These are phyloP conservation scores for Zygosaccharomyces pseudorouxii DNA, from an alignment of 805 yeast species.

Conservation along the genomic window DNA sequence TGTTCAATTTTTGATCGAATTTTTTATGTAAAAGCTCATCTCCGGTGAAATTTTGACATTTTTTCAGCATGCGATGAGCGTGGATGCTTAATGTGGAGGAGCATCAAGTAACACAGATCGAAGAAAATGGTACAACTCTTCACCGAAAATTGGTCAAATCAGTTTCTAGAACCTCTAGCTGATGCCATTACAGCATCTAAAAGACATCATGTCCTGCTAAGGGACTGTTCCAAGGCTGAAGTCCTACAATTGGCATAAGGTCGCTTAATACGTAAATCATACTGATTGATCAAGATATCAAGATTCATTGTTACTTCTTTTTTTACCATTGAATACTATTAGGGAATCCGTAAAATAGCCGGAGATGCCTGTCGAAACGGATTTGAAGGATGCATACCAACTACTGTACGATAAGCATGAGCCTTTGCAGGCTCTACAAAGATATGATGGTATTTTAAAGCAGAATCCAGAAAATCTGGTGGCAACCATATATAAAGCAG, in stretches of 20 bases:
- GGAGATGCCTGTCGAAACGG: conserved; percentile 31
- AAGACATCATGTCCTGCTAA: background rate
- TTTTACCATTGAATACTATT: background rate
- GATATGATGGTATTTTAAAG: conserved; percentile 39
- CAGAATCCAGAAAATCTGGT: conserved; percentile 44
- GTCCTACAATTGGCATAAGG: background rate
- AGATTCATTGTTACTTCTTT: background rate
- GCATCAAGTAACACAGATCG: background rate
- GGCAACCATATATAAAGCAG: conserved; percentile 47
- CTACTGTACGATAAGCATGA: conserved; percentile 44
- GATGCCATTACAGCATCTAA: background rate
- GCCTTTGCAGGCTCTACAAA: conserved; percentile 42
- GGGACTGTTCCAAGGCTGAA: background rate
- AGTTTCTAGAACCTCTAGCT: background rate
- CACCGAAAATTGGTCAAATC: background rate
- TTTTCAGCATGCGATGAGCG: conserved; percentile 38
- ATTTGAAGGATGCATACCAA: conserved; percentile 42
- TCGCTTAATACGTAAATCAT: background rate
- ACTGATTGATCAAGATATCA: background rate
- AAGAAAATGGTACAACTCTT: background rate
- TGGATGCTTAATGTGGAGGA: conserved; percentile 33
- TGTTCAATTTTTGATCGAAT: background rate
- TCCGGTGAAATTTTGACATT: conserved; percentile 7
- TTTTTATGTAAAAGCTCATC: conserved; percentile 9
- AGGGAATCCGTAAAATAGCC: background rate